phyloP scores from a whole-genome alignment of 768 basidiomycete genomes.

The Pisolithus marmoratus region DNA sequence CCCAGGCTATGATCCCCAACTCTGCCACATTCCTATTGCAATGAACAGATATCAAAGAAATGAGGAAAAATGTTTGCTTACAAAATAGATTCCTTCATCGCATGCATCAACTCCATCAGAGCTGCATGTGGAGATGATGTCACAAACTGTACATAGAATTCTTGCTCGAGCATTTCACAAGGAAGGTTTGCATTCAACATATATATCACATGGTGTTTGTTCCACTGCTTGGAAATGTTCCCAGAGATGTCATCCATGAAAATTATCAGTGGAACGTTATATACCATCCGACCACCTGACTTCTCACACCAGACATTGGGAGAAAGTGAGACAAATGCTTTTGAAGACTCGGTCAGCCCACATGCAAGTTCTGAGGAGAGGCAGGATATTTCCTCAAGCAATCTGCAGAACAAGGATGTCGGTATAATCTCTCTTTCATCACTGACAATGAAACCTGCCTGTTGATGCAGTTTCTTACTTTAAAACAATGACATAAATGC shows the following conservation, averaged over 20 bases:
- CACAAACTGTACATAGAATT: constrained; percentile 25
- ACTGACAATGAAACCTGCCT: too few species aligned
- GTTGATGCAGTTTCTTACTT: too few species aligned
- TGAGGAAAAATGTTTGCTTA: constrained; percentile 8
- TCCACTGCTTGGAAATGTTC: constrained; percentile 34
- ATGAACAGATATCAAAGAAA: background rate
- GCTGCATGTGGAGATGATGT: constrained; percentile 29
- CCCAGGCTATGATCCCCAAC: constrained; percentile 13
- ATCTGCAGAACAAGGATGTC: background rate
- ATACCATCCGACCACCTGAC: constrained; percentile 15
- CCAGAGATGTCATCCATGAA: constrained; percentile 34
- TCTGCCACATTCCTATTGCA: constrained; percentile 6
- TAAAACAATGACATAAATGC: too few species aligned
- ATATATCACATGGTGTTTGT: constrained; percentile 31
- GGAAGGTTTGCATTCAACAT: constrained; percentile 29
- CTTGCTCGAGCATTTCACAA: constrained; percentile 25
- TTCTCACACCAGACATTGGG: constrained; percentile 15
- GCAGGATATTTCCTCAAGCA: background rate
- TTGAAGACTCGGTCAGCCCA: background rate
- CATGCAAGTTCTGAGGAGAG: background rate
- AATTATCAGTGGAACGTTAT: constrained; percentile 20
- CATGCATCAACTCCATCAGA: constrained; percentile 29
- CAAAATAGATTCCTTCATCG: constrained; percentile 22
- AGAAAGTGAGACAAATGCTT: constrained; percentile 3
- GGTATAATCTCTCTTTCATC: too few species aligned